These are phyloP conservation scores for Malassezia vespertilionis DNA, from an alignment of 1,284 basidiomycete genomes.

Conservation along the genomic window DNA sequence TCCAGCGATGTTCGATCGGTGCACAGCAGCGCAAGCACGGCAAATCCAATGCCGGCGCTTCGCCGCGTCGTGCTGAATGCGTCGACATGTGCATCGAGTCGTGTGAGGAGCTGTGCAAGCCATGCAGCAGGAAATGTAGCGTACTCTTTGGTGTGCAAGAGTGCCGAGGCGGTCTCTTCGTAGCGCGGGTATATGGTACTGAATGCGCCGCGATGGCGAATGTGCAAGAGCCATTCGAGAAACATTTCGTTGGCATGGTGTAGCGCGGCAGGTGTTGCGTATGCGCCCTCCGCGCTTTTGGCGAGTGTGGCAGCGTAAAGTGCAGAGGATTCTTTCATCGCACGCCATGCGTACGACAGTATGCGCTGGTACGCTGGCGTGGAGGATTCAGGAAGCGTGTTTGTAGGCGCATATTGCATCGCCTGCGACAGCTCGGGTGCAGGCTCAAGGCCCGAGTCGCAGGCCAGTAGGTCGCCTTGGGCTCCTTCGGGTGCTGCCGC, in stretches of 20 bases:
- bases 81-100: conserved; percentile 21
- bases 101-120: conserved; percentile 35
- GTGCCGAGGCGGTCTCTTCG: conserved; percentile 29
- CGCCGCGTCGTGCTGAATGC: conserved; percentile 47
- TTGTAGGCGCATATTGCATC: conserved; percentile 25
- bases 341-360: conserved; percentile 47
- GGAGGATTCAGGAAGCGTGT: conserved; percentile 8
- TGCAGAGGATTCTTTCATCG: conserved; percentile 47
- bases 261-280: neutral
- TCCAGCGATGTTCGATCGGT: too few species aligned
- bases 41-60: conserved; percentile 47
- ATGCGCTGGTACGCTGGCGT: conserved; percentile 45
- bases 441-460: conserved; percentile 12
- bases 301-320: conserved; percentile 38
- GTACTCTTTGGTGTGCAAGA: conserved; percentile 24
- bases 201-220: conserved; percentile 48
- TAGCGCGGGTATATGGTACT: conserved; percentile 47
- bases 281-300: conserved; percentile 17
- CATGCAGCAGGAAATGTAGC: conserved; percentile 31
- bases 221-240: conserved; percentile 42
- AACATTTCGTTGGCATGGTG: conserved; percentile 36
- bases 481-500: conserved; percentile 37
- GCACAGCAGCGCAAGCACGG: conserved; percentile 44
- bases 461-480: neutral
- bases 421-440: conserved; percentile 30